phyloP scores from a whole-genome alignment of 2,329 filamentous ascomycete genomes.

The Aspergillus candidus region DNA sequence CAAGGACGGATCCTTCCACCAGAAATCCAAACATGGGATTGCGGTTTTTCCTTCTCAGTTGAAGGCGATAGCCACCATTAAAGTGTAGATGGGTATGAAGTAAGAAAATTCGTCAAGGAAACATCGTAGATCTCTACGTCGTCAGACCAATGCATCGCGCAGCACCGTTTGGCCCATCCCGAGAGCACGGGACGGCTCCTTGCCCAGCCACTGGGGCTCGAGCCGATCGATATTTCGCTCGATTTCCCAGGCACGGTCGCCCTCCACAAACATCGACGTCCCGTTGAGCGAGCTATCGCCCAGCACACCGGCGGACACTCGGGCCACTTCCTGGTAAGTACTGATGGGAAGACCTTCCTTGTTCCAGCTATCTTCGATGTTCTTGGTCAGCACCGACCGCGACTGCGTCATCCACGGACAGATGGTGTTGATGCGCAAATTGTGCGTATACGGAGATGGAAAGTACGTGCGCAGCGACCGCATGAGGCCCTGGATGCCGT shows the following conservation, averaged over 20 bases:
- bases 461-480: constrained; percentile 38
- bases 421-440: constrained; percentile 41
- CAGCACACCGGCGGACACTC: constrained; percentile 33
- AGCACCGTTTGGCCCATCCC: constrained; percentile 32
- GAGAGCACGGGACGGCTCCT: constrained; percentile 30
- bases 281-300: constrained; percentile 34
- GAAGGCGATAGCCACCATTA: no score
- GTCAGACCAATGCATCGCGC: constrained; percentile 12
- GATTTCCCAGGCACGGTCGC: constrained; percentile 41
- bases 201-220: constrained; percentile 41
- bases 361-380: constrained; percentile 32
- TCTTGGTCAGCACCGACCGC: constrained; percentile 30
- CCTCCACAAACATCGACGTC: constrained; percentile 39
- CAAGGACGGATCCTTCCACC: no score
- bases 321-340: constrained; percentile 35
- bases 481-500: constrained; percentile 48
- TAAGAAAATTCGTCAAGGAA: no score
- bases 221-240: constrained; percentile 38
- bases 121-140: no score
- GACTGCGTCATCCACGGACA: constrained; percentile 41
- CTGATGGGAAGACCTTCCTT: constrained; percentile 37
- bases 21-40: no score
- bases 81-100: no score
- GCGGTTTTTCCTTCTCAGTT: no score
- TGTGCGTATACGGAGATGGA: constrained; percentile 27